phyloP scores from a whole-genome alignment of 1,284 basidiomycete species.

The Ganoderma lucidum region DNA sequence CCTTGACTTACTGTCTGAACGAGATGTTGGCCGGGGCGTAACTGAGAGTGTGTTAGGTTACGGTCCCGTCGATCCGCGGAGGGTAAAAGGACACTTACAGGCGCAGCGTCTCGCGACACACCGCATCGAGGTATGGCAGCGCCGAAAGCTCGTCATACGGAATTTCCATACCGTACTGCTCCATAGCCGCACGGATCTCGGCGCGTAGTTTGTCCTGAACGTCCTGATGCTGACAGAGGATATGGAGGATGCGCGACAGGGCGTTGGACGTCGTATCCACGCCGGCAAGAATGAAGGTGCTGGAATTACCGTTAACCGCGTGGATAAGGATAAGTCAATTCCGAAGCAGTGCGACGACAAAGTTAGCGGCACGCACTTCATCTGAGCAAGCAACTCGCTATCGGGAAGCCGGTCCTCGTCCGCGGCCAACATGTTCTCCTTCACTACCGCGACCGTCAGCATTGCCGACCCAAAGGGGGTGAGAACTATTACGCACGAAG shows the following conservation, averaged over 20 bases:
- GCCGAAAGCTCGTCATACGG: constrained; percentile 23
- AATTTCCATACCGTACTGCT: constrained; percentile 10
- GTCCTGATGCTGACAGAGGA: constrained; percentile 19
- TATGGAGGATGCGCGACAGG: constrained; percentile 20
- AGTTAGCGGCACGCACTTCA: constrained; percentile 27
- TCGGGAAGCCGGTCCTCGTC: constrained; percentile 37
- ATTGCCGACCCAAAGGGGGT: too few species aligned
- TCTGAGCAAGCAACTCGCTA: constrained; percentile 35
- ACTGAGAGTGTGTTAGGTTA: neutral
- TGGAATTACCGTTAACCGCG: neutral
- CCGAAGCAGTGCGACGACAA: neutral
- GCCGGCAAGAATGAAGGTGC: constrained; percentile 22
- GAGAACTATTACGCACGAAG: constrained; percentile 31
- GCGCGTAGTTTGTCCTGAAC: constrained; percentile 23
- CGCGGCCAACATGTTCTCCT: constrained; percentile 30
- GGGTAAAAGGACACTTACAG: neutral
- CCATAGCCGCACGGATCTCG: constrained; percentile 16
- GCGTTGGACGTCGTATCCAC: constrained; percentile 29
- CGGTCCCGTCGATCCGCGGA: too few species aligned
- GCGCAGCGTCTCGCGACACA: constrained; percentile 32
- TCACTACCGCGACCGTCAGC: constrained; percentile 19
- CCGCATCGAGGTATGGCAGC: constrained; percentile 28
- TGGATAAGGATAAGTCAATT: too few species aligned
- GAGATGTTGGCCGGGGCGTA: neutral
- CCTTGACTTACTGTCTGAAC: neutral